Conservation (phyloP, 2,329 filamentous ascomycete species). For the Neofusicoccum sp. region DNA sequence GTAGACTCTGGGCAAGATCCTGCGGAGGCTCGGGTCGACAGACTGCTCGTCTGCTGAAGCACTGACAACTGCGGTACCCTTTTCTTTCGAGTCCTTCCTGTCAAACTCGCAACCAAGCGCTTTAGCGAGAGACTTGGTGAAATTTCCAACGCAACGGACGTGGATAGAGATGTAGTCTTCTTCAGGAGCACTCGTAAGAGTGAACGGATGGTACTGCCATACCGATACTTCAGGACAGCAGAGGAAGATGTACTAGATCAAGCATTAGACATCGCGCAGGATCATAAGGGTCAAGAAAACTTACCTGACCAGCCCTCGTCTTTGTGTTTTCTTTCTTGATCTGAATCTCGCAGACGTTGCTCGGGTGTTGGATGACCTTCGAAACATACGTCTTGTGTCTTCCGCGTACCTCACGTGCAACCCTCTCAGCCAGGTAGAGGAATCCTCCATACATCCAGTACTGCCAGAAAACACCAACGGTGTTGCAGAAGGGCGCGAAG, state of each 20-base stretch:
- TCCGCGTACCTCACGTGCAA: constrained; percentile 75
- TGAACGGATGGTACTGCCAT: constrained; percentile 89
- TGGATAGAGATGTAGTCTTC: constrained; percentile 89
- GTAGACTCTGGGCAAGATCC: constrained; percentile 75
- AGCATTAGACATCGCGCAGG: not conserved
- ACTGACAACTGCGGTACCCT: constrained; percentile 66
- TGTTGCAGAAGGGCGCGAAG: constrained; percentile 72
- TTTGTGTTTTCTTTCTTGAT: constrained; percentile 88
- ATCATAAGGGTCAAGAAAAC: constrained; percentile 41
- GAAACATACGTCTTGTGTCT: constrained; percentile 82
- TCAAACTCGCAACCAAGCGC: constrained; percentile 75
- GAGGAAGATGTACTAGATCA: constrained; percentile 71
- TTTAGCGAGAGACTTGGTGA: constrained; percentile 67
- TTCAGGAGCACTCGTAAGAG: constrained; percentile 80
- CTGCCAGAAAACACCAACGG: constrained; percentile 81
- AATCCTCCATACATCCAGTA: constrained; percentile 86
- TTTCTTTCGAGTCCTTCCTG: constrained; percentile 31
- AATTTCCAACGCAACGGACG: constrained; percentile 79
- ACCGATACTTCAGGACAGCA: constrained; percentile 83
- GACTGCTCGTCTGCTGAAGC: constrained; percentile 59
- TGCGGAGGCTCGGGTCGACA: constrained; percentile 68
- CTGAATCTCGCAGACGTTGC: constrained; percentile 86
- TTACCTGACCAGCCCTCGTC: constrained; percentile 62
- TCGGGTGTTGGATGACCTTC: constrained; percentile 86
- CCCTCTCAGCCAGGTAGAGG: constrained; percentile 74